Evolutionary conservation across 306 rosid species (phyloP).

Genomic region (Vigna mungo): DNA sequence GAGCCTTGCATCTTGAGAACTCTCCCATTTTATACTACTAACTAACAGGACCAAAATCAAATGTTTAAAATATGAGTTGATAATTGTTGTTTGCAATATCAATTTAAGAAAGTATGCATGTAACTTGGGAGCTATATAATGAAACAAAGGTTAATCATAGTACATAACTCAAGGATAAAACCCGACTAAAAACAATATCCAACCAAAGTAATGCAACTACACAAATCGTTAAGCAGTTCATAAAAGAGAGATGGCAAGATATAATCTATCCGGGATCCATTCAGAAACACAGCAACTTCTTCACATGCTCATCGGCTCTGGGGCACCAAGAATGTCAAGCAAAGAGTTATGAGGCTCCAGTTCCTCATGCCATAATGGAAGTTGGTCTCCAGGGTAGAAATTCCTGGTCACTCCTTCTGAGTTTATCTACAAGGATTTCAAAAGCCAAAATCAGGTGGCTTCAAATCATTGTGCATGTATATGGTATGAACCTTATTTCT

Average conservation of each 20-base stretch:
- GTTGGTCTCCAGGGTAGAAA: conserved; percentile 78
- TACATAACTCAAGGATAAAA: conserved; percentile 30
- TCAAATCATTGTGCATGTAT: conserved; percentile 19
- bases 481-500: not conserved
- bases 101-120: not conserved
- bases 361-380: conserved; percentile 95
- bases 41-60: not conserved
- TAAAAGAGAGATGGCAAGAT: conserved; percentile 12
- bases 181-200: conserved; percentile 28
- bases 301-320: conserved; percentile 88
- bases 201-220: conserved; percentile 31
- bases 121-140: conserved; percentile 9
- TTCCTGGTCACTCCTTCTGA: conserved; percentile 94
- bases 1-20: not conserved
- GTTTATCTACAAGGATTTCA: conserved; percentile 67
- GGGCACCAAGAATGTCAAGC: conserved; percentile 70
- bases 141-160: conserved; percentile 12
- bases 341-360: conserved; percentile 77
- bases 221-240: conserved; percentile 23
- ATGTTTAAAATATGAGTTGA: not conserved
- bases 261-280: conserved; percentile 24
- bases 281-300: conserved; percentile 34
- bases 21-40: not conserved
- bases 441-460: conserved; percentile 25
- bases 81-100: conserved; percentile 4